phyloP scores from a whole-genome alignment of 2,329 filamentous ascomycete genomes.

The Aspergillus pseudoterreus region DNA sequence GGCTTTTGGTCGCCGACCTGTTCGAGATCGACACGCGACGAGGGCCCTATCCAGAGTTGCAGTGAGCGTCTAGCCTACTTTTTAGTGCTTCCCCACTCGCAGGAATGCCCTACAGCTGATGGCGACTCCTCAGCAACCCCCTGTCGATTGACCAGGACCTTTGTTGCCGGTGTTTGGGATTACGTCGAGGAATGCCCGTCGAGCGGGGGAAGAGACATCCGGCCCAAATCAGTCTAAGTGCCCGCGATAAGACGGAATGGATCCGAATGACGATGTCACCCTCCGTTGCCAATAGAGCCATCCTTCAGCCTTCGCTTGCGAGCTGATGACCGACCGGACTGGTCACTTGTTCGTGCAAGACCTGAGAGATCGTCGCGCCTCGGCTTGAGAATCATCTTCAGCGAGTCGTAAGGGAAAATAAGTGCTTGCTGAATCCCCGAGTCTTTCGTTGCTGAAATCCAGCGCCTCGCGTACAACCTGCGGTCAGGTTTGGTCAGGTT shows the following conservation, averaged over 20 bases:
- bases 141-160: not conserved
- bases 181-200: not conserved
- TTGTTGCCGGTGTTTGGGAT: too few species aligned
- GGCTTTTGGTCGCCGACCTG: not conserved
- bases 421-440: not conserved
- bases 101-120: not conserved
- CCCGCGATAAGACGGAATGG: not conserved
- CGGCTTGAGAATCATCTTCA: conserved; percentile 3
- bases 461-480: not conserved
- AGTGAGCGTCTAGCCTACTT: not conserved
- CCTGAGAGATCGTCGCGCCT: conserved; percentile 5
- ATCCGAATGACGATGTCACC: conserved; percentile 8
- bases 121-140: not conserved
- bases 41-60: too few species aligned
- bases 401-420: not conserved
- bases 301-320: not conserved
- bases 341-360: conserved; percentile 7
- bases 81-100: not conserved
- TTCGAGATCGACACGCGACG: not conserved
- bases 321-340: not conserved
- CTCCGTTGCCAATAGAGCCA: not conserved
- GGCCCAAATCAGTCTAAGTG: conserved; percentile 1
- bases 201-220: not conserved
- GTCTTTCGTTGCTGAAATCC: not conserved
- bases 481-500: not conserved